Percentiles rank a stretch among this genome's conserved stretches.
Conservation (phyloP, 352 stramenopile species). For the Phytophthora sojae region DNA sequence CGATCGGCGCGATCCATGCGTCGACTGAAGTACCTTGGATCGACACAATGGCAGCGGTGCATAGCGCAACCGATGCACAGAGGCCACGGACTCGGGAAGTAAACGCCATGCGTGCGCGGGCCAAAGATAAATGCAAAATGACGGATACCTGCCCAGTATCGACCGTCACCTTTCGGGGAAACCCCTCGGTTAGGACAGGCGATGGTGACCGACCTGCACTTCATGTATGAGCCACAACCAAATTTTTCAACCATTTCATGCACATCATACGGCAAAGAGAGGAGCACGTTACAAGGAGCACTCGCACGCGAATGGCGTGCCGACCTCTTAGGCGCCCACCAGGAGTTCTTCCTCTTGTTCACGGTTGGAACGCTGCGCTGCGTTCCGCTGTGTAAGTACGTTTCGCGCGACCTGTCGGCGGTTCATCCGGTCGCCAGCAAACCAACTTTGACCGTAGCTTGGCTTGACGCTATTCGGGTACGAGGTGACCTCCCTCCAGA, state of each 20-base stretch:
- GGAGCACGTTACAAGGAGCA: background rate
- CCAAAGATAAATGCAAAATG: background rate
- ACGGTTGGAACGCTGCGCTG: background rate
- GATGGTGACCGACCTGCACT: background rate
- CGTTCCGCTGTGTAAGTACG: background rate
- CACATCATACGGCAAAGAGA: too few relatives aligned
- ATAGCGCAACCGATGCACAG: background rate
- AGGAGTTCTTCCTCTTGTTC: background rate
- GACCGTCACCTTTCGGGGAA: background rate
- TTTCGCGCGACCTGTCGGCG: background rate
- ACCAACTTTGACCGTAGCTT: background rate
- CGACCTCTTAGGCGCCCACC: too few relatives aligned
- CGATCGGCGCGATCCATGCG: constrained; percentile 58
- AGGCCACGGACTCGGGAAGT: constrained; percentile 42
- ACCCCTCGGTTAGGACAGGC: background rate
- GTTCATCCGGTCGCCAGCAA: background rate
- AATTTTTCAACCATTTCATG: too few relatives aligned
- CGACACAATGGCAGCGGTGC: background rate
- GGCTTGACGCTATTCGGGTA: background rate
- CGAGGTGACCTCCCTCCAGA: background rate
- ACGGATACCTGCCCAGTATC: background rate
- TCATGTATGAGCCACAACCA: too few relatives aligned
- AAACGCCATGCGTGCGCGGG: constrained; percentile 19
- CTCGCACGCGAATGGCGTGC: background rate
- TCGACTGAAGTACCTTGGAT: constrained; percentile 3